A percentile compares a stretch with the other conserved stretches of the same genome.
Conservation (phyloP, 2,329 filamentous ascomycete genomes). For the Chaetomium strumarium region DNA sequence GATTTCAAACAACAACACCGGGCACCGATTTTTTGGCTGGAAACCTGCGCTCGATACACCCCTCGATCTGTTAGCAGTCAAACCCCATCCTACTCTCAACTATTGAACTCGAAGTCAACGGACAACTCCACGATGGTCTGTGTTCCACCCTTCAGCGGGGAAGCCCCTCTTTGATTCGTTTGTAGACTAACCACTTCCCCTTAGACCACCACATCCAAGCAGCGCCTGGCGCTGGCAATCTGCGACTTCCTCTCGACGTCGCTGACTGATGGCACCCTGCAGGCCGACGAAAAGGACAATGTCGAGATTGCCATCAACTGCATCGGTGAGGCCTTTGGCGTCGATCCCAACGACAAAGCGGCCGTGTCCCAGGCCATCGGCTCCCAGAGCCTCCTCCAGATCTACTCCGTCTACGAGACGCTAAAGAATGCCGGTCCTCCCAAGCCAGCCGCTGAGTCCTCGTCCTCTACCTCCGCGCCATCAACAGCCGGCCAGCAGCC, state of each 20-base stretch:
- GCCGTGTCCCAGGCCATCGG: conserved; percentile 74
- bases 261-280: conserved; percentile 79
- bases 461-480: conserved; percentile 32
- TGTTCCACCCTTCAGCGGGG: background rate
- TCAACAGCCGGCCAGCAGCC: conserved; percentile 42
- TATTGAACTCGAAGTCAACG: background rate
- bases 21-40: no score
- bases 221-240: conserved; percentile 94
- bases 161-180: background rate
- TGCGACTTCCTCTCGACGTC: conserved; percentile 89
- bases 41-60: no score
- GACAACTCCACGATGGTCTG: conserved; percentile 11
- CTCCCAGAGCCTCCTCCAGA: conserved; percentile 78
- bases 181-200: conserved; percentile 4
- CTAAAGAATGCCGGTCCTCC: conserved; percentile 56
- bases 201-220: conserved; percentile 48
- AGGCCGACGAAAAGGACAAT: conserved; percentile 82
- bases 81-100: no score
- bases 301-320: conserved; percentile 93
- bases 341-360: conserved; percentile 72
- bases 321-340: conserved; percentile 91
- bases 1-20: no score
- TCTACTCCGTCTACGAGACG: conserved; percentile 96
- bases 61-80: no score
- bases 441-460: conserved; percentile 37